Base-by-base conservation (phyloP, 2,329 filamentous ascomycete species). In the Thermochaetoides dissita region DNA sequence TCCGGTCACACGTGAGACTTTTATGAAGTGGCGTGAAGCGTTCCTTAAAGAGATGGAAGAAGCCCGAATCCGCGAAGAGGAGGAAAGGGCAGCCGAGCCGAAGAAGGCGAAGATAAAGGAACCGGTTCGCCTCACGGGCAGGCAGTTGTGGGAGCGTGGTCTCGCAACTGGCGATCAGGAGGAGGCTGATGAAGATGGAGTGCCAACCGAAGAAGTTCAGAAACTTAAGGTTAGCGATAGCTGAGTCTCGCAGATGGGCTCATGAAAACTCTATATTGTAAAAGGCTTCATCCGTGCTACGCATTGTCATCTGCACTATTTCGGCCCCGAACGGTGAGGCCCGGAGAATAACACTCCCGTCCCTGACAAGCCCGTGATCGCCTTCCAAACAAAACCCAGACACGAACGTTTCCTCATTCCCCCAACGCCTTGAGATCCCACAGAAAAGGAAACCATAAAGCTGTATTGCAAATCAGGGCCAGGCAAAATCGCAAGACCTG, bases 21-120 rank as follows among this genome's bases (percentile, higher is more conserved):
- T 96, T 56, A 57, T 84, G 51, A 75, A 73, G 51, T 98, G 91
- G 91, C 72, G 85, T 42, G 79, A 80, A 34, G 74, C 62, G 8
- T 98, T 96, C 57, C 59, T 76, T 47, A 67, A 71, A 56, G 91
- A 96, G 67, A 80, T 89, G 75, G 80, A 81, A 57, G 88, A 91
- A 55, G 66, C 72, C 57, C 74, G 78, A 51, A 62, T 65, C 52
- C 71, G 64, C 51, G 73, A 79, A 53, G 81, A 84, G 59, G 85
- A 89, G 50, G 84, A 89, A 53, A 76, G 84, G 49, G 68, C 79
- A 31, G 86, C 88, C 39, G 88, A 94, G 64, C 75, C 85, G 64
- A 87, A 84, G 63, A 81, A 85, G 65, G 76, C 79, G 11, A 81
- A 69, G 55, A 69, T 77, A 46, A 91, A 85, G 68, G 84, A 84